Percentiles rank a stretch among this genome's conserved stretches.
phyloP scores from a whole-genome alignment of 2,329 filamentous ascomycete genomes.

The Incumbomyces lentus region DNA sequence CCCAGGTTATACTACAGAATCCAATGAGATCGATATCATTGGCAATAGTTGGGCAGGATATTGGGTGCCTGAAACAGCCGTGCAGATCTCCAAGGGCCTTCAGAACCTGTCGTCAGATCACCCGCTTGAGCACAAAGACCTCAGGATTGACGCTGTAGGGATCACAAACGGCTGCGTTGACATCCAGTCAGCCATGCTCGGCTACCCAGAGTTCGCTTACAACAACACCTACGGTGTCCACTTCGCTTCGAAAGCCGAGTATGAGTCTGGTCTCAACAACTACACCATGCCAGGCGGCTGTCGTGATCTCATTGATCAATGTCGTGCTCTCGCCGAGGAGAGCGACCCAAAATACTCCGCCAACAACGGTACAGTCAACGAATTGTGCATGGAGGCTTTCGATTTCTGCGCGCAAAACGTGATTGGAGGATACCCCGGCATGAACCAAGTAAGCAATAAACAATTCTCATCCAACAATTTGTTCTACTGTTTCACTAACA shows the following conservation, averaged over 20 bases:
- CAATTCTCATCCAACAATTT: too few relatives aligned
- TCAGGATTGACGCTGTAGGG: slow-evolving; percentile 39
- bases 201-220: slow-evolving; percentile 42
- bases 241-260: slow-evolving; percentile 39
- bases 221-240: slow-evolving; percentile 50
- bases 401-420: slow-evolving; percentile 36
- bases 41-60: slow-evolving; percentile 34
- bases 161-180: slow-evolving; percentile 50
- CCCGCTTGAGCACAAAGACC: slow-evolving; percentile 5
- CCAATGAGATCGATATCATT: slow-evolving; percentile 31
- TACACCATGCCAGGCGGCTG: slow-evolving; percentile 42
- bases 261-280: slow-evolving; percentile 35
- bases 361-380: slow-evolving; percentile 36
- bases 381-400: slow-evolving; percentile 35
- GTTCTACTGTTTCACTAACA: too few relatives aligned
- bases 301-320: slow-evolving; percentile 43
- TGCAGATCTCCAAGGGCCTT: slow-evolving; percentile 17
- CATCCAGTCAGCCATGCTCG: slow-evolving; percentile 36
- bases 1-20: slow-evolving; percentile 46
- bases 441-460: too few relatives aligned
- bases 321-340: slow-evolving; percentile 36
- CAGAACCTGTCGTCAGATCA: slow-evolving; percentile 8
- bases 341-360: slow-evolving; percentile 43
- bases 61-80: slow-evolving; percentile 26
- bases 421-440: too few relatives aligned